These are phyloP conservation scores for Agapanthus africanus DNA, from an alignment of 106 monocot genomes.

Conservation along the genomic window DNA sequence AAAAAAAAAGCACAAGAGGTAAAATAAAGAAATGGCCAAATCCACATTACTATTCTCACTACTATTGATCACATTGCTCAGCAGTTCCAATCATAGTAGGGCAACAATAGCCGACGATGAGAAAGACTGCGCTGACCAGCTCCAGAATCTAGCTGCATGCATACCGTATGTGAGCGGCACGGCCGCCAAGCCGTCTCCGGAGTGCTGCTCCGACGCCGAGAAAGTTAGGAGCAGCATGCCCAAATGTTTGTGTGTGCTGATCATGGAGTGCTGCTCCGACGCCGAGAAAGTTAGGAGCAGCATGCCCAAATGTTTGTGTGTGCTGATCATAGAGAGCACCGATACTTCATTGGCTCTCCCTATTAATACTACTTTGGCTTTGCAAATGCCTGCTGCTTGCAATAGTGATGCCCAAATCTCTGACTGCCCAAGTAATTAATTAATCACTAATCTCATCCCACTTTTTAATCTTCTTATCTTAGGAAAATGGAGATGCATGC, in stretches of 20 bases:
- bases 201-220: conserved; percentile 37
- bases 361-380: conserved; percentile 38
- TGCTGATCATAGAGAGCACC: conserved; percentile 37
- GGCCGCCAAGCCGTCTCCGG: conserved; percentile 27
- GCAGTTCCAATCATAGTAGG: no score
- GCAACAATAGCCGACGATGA: conserved; percentile 20
- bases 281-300: conserved; percentile 25
- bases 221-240: conserved; percentile 26
- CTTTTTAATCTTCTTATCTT: no score
- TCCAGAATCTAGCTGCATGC: conserved; percentile 38
- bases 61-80: no score
- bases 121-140: conserved; percentile 33
- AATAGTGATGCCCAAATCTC: conserved; percentile 36
- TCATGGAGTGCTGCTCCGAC: conserved; percentile 36
- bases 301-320: conserved; percentile 36
- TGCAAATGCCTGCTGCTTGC: conserved; percentile 38
- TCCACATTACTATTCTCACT: neutral
- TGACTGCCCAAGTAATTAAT: conserved; percentile 23
- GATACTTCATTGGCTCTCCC: conserved; percentile 27
- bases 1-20: neutral
- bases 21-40: neutral
- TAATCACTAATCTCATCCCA: no score
- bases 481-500: no score
- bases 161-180: conserved; percentile 36
- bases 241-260: conserved; percentile 39